A percentile compares a stretch with the other conserved stretches of the same genome.
These are phyloP conservation scores for Pythium chondricola DNA, from an alignment of 352 stramenopile genomes.

Conservation along the genomic window DNA sequence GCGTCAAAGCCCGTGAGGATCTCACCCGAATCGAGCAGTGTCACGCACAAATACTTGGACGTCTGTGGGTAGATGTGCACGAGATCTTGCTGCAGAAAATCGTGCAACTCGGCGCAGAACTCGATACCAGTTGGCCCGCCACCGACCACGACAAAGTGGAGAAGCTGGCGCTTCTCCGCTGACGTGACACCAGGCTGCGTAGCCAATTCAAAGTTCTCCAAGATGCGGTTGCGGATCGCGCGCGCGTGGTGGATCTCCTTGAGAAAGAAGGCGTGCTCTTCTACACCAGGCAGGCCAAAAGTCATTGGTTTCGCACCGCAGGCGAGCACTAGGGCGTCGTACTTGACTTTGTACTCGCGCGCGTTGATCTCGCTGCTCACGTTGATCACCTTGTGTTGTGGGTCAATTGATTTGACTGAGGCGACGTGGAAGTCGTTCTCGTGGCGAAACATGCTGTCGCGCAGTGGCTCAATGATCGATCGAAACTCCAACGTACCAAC, in stretches of 20 bases:
- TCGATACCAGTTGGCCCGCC: constrained; percentile 94
- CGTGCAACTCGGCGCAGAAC: constrained; percentile 95
- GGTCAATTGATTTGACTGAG: constrained; percentile 69
- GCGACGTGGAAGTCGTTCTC: constrained; percentile 74
- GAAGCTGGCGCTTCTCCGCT: constrained; percentile 85
- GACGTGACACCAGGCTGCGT: constrained; percentile 78
- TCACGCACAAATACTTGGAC: constrained; percentile 66
- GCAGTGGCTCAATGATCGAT: constrained; percentile 94
- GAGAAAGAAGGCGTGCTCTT: constrained; percentile 94
- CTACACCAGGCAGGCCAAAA: constrained; percentile 88
- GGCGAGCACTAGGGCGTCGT: constrained; percentile 93
- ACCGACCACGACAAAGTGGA: constrained; percentile 98
- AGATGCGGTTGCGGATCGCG: constrained; percentile 68
- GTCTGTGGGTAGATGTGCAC: constrained; percentile 68
- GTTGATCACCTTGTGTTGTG: constrained; percentile 60
- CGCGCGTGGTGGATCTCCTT: constrained; percentile 96
- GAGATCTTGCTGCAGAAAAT: constrained; percentile 91
- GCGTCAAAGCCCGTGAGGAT: constrained; percentile 72
- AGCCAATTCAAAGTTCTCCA: constrained; percentile 93
- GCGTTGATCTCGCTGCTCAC: constrained; percentile 61
- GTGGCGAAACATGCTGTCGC: constrained; percentile 72
- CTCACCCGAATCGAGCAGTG: constrained; percentile 60
- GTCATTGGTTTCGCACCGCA: constrained; percentile 93
- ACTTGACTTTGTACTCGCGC: constrained; percentile 77
- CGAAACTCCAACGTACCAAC: constrained; percentile 96